A percentile compares a stretch with the other conserved stretches of the same genome.
Conservation (phyloP, 2,329 filamentous ascomycete species). For the Simplicillium aogashimaense region DNA sequence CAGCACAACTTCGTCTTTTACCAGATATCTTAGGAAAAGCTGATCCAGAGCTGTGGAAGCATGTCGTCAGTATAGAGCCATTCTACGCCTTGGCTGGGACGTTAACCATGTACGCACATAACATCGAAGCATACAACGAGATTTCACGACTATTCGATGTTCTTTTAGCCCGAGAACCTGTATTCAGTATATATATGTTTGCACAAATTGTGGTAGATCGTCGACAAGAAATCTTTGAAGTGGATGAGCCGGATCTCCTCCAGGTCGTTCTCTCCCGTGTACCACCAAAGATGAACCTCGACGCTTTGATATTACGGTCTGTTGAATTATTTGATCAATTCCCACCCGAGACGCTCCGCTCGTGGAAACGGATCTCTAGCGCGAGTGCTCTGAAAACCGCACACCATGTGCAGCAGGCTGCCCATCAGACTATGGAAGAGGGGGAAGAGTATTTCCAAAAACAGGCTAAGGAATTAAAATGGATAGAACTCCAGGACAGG, state of each 20-base stretch:
- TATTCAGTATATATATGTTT: conserved; percentile 84
- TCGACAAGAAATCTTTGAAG: conserved; percentile 74
- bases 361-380: conserved; percentile 63
- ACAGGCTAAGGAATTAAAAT: conserved; percentile 63
- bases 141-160: conserved; percentile 92
- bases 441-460: conserved; percentile 58
- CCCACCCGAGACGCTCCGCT: conserved; percentile 63
- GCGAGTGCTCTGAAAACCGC: conserved; percentile 83
- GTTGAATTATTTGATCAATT: conserved; percentile 50
- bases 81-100: conserved; percentile 93
- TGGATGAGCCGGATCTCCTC: conserved; percentile 90
- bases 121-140: conserved; percentile 80
- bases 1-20: conserved; percentile 78
- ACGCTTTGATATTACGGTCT: conserved; percentile 61
- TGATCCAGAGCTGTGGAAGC: conserved; percentile 61
- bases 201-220: conserved; percentile 77
- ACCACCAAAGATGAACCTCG: conserved; percentile 70
- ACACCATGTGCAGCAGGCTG: conserved; percentile 36
- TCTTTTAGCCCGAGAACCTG: conserved; percentile 76
- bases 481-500: conserved; percentile 40
- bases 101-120: conserved; percentile 92
- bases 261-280: conserved; percentile 82
- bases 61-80: conserved; percentile 70
- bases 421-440: conserved; percentile 50
- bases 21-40: conserved; percentile 67